Conservation (phyloP, 2,329 filamentous ascomycete genomes). For the Alternaria brassicicola region DNA sequence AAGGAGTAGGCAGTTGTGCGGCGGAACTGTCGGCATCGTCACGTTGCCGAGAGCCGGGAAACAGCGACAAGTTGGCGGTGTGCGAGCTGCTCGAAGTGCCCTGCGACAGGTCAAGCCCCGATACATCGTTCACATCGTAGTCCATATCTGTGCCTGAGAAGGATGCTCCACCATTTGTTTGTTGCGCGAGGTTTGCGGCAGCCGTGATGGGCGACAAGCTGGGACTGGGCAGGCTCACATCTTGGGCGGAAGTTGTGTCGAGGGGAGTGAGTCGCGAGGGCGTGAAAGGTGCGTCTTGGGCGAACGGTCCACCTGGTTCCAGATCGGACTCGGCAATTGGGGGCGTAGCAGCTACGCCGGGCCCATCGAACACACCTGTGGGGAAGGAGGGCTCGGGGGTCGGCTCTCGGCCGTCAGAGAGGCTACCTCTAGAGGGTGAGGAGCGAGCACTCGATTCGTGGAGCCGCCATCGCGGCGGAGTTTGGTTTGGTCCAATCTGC, state of each 20-base stretch:
- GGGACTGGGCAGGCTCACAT: slow-evolving; percentile 92
- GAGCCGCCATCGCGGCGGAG: slow-evolving; percentile 30
- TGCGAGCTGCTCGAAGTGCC: slow-evolving; percentile 17
- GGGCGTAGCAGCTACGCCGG: slow-evolving; percentile 72
- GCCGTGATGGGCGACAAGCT: slow-evolving; percentile 89
- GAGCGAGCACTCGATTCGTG: slow-evolving; percentile 35
- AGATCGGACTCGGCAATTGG: slow-evolving; percentile 75
- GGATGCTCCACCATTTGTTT: slow-evolving; percentile 38
- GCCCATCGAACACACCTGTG: slow-evolving; percentile 39
- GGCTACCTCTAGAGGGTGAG: slow-evolving; percentile 23
- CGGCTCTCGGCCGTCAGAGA: slow-evolving; percentile 19
- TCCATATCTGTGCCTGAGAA: slow-evolving; percentile 36
- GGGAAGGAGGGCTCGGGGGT: slow-evolving; percentile 32
- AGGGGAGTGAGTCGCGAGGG: slow-evolving; percentile 57
- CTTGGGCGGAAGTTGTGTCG: slow-evolving; percentile 76
- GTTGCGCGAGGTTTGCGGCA: slow-evolving; percentile 65
- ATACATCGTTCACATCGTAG: slow-evolving; percentile 45
- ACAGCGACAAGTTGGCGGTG: slow-evolving; percentile 21
- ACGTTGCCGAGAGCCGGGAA: slow-evolving; percentile 19
- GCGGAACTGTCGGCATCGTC: slow-evolving; percentile 36
- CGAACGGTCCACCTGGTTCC: slow-evolving; percentile 62
- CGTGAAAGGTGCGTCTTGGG: slow-evolving; percentile 23
- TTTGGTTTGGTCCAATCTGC: slow-evolving; percentile 17
- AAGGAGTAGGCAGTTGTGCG: slow-evolving; percentile 47
- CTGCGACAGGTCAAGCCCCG: slow-evolving; percentile 45